A percentile compares a stretch with the other conserved stretches of the same genome.
Evolutionary conservation across 768 basidiomycete species (phyloP).

Genomic region (Termitomyces sp.): DNA sequence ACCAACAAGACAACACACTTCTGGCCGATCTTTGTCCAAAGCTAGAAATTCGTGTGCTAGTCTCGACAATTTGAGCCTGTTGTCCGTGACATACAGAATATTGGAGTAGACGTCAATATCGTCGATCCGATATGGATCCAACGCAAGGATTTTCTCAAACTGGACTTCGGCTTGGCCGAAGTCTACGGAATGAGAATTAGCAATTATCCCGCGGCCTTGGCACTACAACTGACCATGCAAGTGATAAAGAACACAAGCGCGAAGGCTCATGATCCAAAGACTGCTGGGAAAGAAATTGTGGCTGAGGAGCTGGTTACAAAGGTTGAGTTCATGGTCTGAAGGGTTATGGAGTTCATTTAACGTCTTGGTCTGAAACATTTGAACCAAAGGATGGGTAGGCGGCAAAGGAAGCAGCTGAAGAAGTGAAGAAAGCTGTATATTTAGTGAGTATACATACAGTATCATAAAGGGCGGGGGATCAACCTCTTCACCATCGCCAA

Average conservation of each 20-base stretch:
- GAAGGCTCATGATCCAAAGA: slow-evolving; percentile 80
- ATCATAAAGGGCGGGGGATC: slow-evolving; percentile 2
- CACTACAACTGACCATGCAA: slow-evolving; percentile 61
- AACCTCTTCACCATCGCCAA: slow-evolving; percentile 86
- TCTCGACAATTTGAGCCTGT: slow-evolving; percentile 80
- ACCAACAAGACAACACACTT: slow-evolving; percentile 96
- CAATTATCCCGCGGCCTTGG: slow-evolving; percentile 1
- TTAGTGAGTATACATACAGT: slow-evolving; percentile 12
- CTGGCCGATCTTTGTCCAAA: slow-evolving; percentile 89
- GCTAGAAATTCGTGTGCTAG: slow-evolving; percentile 89
- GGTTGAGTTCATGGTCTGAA: slow-evolving; percentile 75
- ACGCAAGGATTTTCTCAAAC: slow-evolving; percentile 74
- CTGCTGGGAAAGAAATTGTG: slow-evolving; percentile 75
- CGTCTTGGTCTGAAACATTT: slow-evolving; percentile 80
- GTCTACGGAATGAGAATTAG: slow-evolving; percentile 41
- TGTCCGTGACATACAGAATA: slow-evolving; percentile 93
- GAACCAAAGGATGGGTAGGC: slow-evolving; percentile 44
- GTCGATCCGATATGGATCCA: slow-evolving; percentile 88
- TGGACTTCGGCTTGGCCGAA: slow-evolving; percentile 81
- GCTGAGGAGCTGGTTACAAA: slow-evolving; percentile 74
- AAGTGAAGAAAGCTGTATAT: slow-evolving; percentile 39
- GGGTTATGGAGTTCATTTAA: slow-evolving; percentile 88
- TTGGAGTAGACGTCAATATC: slow-evolving; percentile 96
- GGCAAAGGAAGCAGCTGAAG: slow-evolving; percentile 43
- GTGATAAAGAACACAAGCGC: slow-evolving; percentile 86